Evolutionary conservation across 306 rosid genomes (phyloP), one percentile per base, ranked within the genome.

Genomic region (Castanea sativa): DNA sequence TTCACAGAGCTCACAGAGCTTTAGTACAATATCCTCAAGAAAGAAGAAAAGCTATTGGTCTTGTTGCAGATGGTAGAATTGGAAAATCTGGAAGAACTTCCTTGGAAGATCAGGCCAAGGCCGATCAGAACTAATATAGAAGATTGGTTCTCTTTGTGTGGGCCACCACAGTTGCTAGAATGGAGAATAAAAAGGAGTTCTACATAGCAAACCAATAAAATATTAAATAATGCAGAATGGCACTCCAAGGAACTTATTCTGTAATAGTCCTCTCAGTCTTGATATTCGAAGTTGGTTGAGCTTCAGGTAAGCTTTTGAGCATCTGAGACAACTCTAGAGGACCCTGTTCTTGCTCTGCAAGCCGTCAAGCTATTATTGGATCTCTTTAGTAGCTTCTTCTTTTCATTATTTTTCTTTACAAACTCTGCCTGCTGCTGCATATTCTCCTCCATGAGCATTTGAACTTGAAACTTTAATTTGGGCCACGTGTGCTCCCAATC

Each of bases 371-470:
- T 84, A 83, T 69, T 58, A 35, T 52, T 80, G 87, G 77, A 89
- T 87, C 64, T 88, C 89, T 49, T 41, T 41, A 41, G 1, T 86
- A 85, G 41, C 88, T 86, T 90, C 90, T 86, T 56, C 76, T 85
- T 41, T 41, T 41, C 45, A 41, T 41, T 41, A 41, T 41, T 41
- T 41, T 41, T 41, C 45, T 41, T 41, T 41, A 41, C 45, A 41
- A 8, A 41, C 12, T 41, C 45, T 41, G 45, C 45, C 12, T 41
- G 45, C 45, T 41, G 45, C 12, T 41, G 45, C 45, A 41, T 41
- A 41, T 41, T 41, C 45, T 41, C 45, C 45, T 41, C 12, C 45
- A 41, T 8, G 45, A 41, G 45, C 45, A 0, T 41, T 41, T 41
- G 45, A 41, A 41, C 45, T 41, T 41, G 45, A 41, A 41, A 41